These are phyloP conservation scores for Corniculantispora saksenae DNA, from an alignment of 2,329 filamentous ascomycete genomes.

Conservation along the genomic window DNA sequence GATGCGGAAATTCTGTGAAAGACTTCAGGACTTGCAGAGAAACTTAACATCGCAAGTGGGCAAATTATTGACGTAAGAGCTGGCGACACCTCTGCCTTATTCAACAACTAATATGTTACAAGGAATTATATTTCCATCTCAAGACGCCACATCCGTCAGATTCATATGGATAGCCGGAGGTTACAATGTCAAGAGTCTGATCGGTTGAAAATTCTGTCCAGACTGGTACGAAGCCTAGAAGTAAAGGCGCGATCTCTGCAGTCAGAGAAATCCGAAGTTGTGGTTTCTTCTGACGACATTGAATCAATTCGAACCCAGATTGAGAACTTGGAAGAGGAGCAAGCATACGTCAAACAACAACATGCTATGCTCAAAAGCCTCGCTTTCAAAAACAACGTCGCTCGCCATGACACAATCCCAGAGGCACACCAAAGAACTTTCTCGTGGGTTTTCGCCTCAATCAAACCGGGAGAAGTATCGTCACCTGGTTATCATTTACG, in stretches of 20 bases:
- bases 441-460: slow-evolving; percentile 14
- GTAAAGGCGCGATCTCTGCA: background rate
- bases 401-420: slow-evolving; percentile 16
- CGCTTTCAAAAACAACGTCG: background rate
- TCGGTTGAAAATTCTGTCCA: background rate
- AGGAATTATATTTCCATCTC: background rate
- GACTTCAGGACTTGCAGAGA: slow-evolving; percentile 4
- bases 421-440: slow-evolving; percentile 17
- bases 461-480: background rate
- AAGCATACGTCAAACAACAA: background rate
- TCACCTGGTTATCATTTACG: background rate
- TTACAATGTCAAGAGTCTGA: slow-evolving; percentile 3
- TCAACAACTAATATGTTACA: background rate
- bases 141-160: background rate
- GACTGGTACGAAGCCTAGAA: background rate
- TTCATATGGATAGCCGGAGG: slow-evolving; percentile 7
- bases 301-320: background rate
- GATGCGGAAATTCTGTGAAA: background rate
- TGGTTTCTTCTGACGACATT: background rate
- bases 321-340: background rate
- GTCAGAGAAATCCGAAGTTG: background rate
- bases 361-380: slow-evolving; percentile 1
- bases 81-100: background rate
- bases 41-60: background rate
- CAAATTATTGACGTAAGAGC: background rate